phyloP scores from a whole-genome alignment of 2,329 filamentous ascomycete species.

The Septoria petroselini region DNA sequence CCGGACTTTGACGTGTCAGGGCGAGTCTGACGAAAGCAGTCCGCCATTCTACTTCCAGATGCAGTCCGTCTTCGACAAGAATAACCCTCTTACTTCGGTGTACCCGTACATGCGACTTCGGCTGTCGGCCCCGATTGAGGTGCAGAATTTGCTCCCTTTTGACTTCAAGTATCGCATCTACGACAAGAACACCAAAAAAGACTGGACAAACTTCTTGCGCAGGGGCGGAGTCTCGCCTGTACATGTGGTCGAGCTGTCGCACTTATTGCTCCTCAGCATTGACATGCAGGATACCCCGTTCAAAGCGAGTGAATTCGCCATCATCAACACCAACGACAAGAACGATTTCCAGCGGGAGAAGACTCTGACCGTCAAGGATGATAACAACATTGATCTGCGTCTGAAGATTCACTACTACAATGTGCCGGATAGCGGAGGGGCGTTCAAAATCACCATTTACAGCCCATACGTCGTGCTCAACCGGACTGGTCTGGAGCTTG shows the following conservation, averaged over 20 bases:
- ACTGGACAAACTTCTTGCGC: constrained; percentile 97
- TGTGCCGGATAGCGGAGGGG: constrained; percentile 86
- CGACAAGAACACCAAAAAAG: constrained; percentile 96
- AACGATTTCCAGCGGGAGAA: constrained; percentile 87
- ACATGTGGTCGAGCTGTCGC: constrained; percentile 93
- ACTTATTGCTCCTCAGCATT: constrained; percentile 85
- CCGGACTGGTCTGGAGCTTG: constrained; percentile 86
- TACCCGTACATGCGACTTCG: constrained; percentile 96
- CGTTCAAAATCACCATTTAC: constrained; percentile 93
- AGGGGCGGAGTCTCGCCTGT: constrained; percentile 97
- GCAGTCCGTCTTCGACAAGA: constrained; percentile 78
- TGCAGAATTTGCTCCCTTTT: constrained; percentile 92
- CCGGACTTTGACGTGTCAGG: constrained; percentile 81
- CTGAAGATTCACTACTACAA: constrained; percentile 87
- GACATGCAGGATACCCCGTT: constrained; percentile 96
- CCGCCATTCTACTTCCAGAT: constrained; percentile 96
- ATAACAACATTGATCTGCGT: constrained; percentile 72
- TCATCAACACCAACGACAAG: constrained; percentile 85
- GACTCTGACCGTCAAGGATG: constrained; percentile 76
- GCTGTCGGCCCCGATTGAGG: constrained; percentile 84
- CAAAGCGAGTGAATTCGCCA: constrained; percentile 92
- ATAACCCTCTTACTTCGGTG: constrained; percentile 75
- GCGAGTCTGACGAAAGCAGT: constrained; percentile 72
- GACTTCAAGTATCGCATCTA: constrained; percentile 99
- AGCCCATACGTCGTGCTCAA: constrained; percentile 94